Evolutionary conservation across 805 yeast species (phyloP).

Genomic region (Ogataea ganodermae): DNA sequence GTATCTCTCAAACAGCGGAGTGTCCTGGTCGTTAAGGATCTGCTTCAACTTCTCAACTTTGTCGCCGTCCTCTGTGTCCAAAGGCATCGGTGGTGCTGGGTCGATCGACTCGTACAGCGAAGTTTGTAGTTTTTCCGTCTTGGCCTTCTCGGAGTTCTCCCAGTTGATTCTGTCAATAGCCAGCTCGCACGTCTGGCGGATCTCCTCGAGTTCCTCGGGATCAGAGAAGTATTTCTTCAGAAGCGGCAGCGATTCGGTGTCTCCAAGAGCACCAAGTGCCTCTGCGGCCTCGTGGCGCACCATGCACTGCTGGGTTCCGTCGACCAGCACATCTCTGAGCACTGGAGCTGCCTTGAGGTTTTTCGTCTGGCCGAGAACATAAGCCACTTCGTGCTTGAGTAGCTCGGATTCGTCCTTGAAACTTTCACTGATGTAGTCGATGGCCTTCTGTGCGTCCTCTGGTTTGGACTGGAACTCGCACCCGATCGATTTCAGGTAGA

Average conservation of each 20-base stretch:
- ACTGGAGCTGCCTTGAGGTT: slow-evolving; percentile 76
- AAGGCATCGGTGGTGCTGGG: slow-evolving; percentile 97
- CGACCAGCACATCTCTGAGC: slow-evolving; percentile 68
- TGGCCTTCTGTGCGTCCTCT: slow-evolving; percentile 61
- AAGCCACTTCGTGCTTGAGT: slow-evolving; percentile 96
- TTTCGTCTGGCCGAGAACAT: slow-evolving; percentile 93
- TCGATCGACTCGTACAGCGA: slow-evolving; percentile 87
- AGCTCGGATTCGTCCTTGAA: slow-evolving; percentile 83
- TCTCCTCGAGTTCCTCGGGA: slow-evolving; percentile 68
- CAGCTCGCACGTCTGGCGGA: slow-evolving; percentile 95
- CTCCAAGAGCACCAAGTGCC: slow-evolving; percentile 95
- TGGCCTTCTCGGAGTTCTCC: slow-evolving; percentile 72
- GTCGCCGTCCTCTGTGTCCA: slow-evolving; percentile 45
- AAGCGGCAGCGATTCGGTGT: slow-evolving; percentile 65
- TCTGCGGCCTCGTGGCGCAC: slow-evolving; percentile 99
- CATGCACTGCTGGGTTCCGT: slow-evolving; percentile 79
- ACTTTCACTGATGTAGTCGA: slow-evolving; percentile 82
- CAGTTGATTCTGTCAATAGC: slow-evolving; percentile 94
- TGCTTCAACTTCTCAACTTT: slow-evolving; percentile 65
- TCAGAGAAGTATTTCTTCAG: slow-evolving; percentile 71
- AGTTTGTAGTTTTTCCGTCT: slow-evolving; percentile 68
- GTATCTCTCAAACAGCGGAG: slow-evolving; percentile 89
- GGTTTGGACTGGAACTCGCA: slow-evolving; percentile 60
- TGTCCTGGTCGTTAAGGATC: slow-evolving; percentile 72
- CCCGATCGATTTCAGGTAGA: slow-evolving; percentile 85